Evolutionary conservation across 371 early-diverging fungal genomes (phyloP).

Genomic region (Chytridiales sp.): DNA sequence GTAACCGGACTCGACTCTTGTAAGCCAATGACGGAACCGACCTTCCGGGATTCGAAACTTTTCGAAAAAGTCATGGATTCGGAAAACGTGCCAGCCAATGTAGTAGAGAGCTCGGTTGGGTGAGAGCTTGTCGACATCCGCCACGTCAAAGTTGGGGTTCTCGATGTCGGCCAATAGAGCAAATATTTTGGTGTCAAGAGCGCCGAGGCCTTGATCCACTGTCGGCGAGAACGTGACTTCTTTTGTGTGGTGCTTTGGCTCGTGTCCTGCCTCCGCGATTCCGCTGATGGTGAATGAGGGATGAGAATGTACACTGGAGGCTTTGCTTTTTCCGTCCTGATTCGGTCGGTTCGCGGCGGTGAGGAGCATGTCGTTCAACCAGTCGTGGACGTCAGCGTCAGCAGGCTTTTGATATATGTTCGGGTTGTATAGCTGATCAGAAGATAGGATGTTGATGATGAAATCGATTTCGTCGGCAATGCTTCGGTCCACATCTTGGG

Average conservation of each 20-base stretch:
- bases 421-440: constrained; percentile 48
- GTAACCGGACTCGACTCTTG: constrained; percentile 44
- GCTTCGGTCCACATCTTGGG: constrained; percentile 22
- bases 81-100: constrained; percentile 36
- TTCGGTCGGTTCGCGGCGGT: constrained; percentile 11
- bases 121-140: constrained; percentile 30
- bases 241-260: neutral
- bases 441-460: constrained; percentile 41
- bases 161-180: constrained; percentile 29
- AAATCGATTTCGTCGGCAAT: constrained; percentile 33
- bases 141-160: constrained; percentile 45
- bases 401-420: constrained; percentile 35
- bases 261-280: neutral
- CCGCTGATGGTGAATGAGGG: constrained; percentile 21
- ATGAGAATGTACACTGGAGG: constrained; percentile 7
- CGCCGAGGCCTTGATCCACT: constrained; percentile 11
- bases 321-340: constrained; percentile 1
- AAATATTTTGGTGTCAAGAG: constrained; percentile 19
- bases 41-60: constrained; percentile 28
- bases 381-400: constrained; percentile 49
- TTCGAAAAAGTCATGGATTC: constrained; percentile 30
- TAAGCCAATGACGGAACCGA: constrained; percentile 36
- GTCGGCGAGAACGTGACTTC: constrained; percentile 15
- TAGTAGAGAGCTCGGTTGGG: constrained; percentile 40
- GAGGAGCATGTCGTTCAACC: constrained; percentile 43